Base-by-base conservation (phyloP, 2,329 filamentous ascomycete species). In the Ophiocordyceps unilateralis region DNA sequence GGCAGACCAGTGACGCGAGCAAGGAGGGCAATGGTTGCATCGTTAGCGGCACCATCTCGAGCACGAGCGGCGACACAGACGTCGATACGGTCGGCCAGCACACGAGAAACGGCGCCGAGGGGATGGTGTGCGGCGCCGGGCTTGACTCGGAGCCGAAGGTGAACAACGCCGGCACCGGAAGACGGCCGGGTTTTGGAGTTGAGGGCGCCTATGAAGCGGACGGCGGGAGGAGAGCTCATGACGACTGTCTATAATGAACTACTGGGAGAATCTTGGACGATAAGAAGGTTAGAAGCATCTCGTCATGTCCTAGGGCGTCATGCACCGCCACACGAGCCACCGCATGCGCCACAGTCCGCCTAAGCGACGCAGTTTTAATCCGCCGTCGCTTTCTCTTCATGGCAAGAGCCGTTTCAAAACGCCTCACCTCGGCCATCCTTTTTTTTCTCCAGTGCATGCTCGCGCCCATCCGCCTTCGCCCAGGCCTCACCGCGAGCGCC, bases 21-120 rank as follows among this genome's bases (percentile, higher is more conserved):
- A 44, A 86, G 61, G 5, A 84, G 59, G 32, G 70, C 64, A 41
- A 76, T 60, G 2, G 83, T 75, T 5, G 80, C 79, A 53, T 71
- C 72, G 54, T 85, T 85, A 5, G 81, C 74, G 53, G 82, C 76
- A 14, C 79, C 78, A 14, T 83, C 76, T 46, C 70, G 68, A 11
- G 81, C 68, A 48, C 71, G 76, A 0, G 78, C 79, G 1, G 78
- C 61, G 2, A 84, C 79, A 40, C 76, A 80, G 1, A 86, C 56
- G 46, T 81, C 72, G 40, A 85, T 68, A 2, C 61, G 62, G 7
- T 73, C 66, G 21, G 75, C 67, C 0, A 69, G 68, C 4, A 85
- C 58, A 1, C 66, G 64, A 3, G 63, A 54, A 39, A 85, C 65
- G 14, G 80, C 80, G 50, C 82, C 71, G 28, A 19, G n/a, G 15